Evolutionary conservation across 108 stramenopile genomes (phyloP), one percentile per base, ranked within the genome.

Genomic region (Fistulifera pelliculosa): DNA sequence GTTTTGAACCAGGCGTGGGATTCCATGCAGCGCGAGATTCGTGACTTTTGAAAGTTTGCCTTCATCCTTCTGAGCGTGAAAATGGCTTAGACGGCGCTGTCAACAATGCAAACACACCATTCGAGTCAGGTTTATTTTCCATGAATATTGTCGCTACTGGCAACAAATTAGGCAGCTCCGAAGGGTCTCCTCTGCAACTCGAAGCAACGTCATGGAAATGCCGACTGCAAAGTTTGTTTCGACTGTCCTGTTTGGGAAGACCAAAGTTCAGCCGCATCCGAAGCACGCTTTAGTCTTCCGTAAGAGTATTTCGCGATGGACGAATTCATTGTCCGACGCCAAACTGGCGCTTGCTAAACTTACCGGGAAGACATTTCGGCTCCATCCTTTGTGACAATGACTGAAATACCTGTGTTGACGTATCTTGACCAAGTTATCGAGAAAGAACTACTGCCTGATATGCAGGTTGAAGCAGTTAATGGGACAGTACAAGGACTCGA

Each of bases 401-500:
- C 61, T 13, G 90, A 88, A 47, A 68, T 71, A 47, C 76, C 75
- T 1, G 86, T 87, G 12, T 43, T 87, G 35, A 64, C 71, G 19
- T 93, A 74, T 64, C 70, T 93, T 53, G 90, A 91, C 51, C 70
- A 71, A 22, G 70, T 93, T 13, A 87, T 93, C 56, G 76, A 88
- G 57, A 73, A 76, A 44, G 69, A 80, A 16, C 59, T 93, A 7
- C 42, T 93, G n/a, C 90, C 90, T 0, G 75, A 83, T 43, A 67
- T 93, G 70, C 90, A 93, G 75, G 76, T 85, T 39, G 84, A 86
- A 60, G 83, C 87, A 0, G 82, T 88, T 26, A 77, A 87, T 64
- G 85, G 84, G 19, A 85, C 85, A 1, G 80, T 83, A 24, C 64
- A 68, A 25, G 82, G 83, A 17, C 64, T 93, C 59, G 90, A 93